A percentile compares a stretch with the other conserved stretches of the same genome.
Conservation (phyloP, 2,329 filamentous ascomycete species). For the Diaporthe australafricana region DNA sequence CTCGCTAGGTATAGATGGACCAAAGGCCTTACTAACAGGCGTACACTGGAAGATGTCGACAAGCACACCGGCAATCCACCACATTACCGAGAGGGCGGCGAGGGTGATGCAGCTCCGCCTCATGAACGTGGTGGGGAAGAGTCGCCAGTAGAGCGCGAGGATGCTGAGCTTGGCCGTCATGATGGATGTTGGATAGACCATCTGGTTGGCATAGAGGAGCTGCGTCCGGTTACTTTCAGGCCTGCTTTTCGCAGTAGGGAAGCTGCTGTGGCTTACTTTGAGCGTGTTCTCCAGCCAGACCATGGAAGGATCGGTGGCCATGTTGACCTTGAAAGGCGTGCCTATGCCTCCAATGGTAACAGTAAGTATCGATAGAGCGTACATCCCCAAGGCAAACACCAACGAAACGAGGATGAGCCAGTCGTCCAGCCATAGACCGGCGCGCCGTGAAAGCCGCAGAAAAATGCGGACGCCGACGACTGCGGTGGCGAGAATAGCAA, state of each 20-base stretch:
- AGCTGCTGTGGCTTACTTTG: background rate
- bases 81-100: background rate
- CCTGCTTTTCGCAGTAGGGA: background rate
- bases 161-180: conserved; percentile 26
- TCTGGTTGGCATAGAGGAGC: conserved; percentile 6
- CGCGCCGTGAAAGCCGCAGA: background rate
- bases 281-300: background rate
- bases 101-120: conserved; percentile 26
- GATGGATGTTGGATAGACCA: conserved; percentile 1
- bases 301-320: conserved; percentile 5
- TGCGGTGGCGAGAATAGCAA: conserved; percentile 4
- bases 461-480: conserved; percentile 8
- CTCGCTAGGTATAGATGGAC: background rate
- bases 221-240: background rate
- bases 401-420: background rate
- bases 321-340: background rate
- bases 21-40: background rate
- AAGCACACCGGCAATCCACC: conserved; percentile 19
- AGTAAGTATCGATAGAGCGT: background rate
- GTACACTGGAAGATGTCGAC: conserved; percentile 24
- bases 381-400: background rate
- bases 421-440: conserved; percentile 16
- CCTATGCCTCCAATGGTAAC: background rate
- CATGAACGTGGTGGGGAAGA: conserved; percentile 30
- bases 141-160: conserved; percentile 22